Evolutionary conservation across 2,329 filamentous ascomycete species (phyloP).

Genomic region (Metarhizium rileyi): DNA sequence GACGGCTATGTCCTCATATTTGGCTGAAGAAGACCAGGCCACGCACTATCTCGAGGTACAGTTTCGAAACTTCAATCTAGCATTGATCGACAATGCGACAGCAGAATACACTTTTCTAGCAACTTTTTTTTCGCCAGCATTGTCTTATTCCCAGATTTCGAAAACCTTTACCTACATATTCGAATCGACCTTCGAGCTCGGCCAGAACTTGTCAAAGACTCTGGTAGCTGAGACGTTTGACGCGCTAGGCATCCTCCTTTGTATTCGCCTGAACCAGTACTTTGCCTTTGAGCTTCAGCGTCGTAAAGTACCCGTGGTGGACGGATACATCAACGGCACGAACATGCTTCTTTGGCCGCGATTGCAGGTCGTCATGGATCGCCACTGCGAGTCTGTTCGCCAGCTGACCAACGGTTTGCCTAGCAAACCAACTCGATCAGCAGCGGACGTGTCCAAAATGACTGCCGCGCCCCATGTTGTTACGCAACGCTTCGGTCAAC

Average conservation of each 20-base stretch:
- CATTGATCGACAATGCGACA: constrained; percentile 85
- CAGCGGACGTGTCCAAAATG: constrained; percentile 46
- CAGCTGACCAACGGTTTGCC: constrained; percentile 45
- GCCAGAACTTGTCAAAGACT: constrained; percentile 64
- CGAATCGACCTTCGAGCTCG: constrained; percentile 78
- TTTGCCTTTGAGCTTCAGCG: constrained; percentile 90
- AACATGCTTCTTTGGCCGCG: constrained; percentile 96
- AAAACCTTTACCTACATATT: constrained; percentile 83
- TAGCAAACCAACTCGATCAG: constrained; percentile 30
- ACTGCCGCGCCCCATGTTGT: constrained; percentile 82
- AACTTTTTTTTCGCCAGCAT: constrained; percentile 73
- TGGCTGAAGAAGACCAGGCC: constrained; percentile 81
- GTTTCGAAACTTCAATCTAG: constrained; percentile 91
- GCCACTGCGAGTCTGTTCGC: constrained; percentile 80
- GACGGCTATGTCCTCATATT: constrained; percentile 71
- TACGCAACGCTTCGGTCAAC: constrained; percentile 91
- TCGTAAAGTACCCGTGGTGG: constrained; percentile 78
- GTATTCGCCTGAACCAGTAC: constrained; percentile 86
- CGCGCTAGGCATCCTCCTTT: constrained; percentile 78
- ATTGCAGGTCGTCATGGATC: constrained; percentile 87
- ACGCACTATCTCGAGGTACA: constrained; percentile 82
- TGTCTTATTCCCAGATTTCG: constrained; percentile 67
- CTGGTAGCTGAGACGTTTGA: constrained; percentile 73
- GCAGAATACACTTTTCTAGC: constrained; percentile 93
- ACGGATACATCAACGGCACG: constrained; percentile 87